These are phyloP conservation scores for Kodamaea neixiangensis DNA, from an alignment of 805 yeast species.

Conservation along the genomic window DNA sequence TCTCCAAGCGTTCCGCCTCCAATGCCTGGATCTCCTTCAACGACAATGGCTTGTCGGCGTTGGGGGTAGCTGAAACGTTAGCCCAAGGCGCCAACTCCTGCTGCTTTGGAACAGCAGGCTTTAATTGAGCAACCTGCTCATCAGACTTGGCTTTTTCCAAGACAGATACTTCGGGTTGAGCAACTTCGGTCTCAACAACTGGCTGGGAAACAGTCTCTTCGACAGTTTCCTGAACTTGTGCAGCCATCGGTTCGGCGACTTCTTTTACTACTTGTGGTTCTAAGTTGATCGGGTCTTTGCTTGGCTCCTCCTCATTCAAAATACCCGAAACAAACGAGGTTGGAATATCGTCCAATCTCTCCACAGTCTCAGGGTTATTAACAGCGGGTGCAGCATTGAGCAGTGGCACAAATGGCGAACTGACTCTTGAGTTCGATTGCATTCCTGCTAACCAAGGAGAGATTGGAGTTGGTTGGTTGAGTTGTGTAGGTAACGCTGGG, in stretches of 20 bases:
- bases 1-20: slow-evolving; percentile 45
- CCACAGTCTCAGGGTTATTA: slow-evolving; percentile 18
- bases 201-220: background rate
- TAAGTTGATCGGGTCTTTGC: slow-evolving; percentile 11
- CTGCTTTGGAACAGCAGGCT: slow-evolving; percentile 19
- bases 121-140: slow-evolving; percentile 15
- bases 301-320: slow-evolving; percentile 30
- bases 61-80: slow-evolving; percentile 20
- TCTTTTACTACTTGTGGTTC: slow-evolving; percentile 8
- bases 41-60: slow-evolving; percentile 38
- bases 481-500: slow-evolving; percentile 22
- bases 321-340: slow-evolving; percentile 44
- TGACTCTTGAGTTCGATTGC: slow-evolving; percentile 37
- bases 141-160: slow-evolving; percentile 1
- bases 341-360: slow-evolving; percentile 39
- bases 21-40: slow-evolving; percentile 54
- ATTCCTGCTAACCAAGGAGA: slow-evolving; percentile 44
- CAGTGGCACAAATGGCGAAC: slow-evolving; percentile 40
- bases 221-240: background rate
- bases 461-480: slow-evolving; percentile 39
- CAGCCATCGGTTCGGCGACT: background rate
- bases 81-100: slow-evolving; percentile 58
- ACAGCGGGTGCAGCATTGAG: slow-evolving; percentile 4
- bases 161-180: background rate
- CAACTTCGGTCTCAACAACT: background rate